phyloP scores from a whole-genome alignment of 2,329 filamentous ascomycete species.

The Fusarium sp. region DNA sequence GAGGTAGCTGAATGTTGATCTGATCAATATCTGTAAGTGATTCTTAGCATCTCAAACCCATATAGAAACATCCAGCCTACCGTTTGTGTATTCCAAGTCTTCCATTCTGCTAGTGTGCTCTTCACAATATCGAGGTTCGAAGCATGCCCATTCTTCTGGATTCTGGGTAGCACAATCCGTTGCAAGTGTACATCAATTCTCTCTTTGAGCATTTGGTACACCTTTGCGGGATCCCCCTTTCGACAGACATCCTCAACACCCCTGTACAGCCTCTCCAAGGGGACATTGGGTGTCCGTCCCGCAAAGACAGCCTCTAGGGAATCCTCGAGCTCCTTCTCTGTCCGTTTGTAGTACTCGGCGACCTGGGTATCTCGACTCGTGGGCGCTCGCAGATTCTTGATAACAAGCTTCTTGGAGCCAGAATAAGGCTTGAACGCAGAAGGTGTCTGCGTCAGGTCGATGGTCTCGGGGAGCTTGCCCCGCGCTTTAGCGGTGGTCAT shows the following conservation, averaged over 20 bases:
- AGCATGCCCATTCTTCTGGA: constrained; percentile 58
- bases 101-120: constrained; percentile 68
- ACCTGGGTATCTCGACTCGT: constrained; percentile 67
- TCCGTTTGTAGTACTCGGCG: constrained; percentile 79
- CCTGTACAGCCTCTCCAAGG: constrained; percentile 89
- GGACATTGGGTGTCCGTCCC: constrained; percentile 67
- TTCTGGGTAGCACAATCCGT: constrained; percentile 62
- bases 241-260: constrained; percentile 92
- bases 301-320: constrained; percentile 79
- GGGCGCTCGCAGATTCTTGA: constrained; percentile 84
- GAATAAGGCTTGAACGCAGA: constrained; percentile 73
- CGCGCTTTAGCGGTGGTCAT: constrained; percentile 50
- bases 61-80: constrained; percentile 53
- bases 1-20: constrained; percentile 92
- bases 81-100: constrained; percentile 78
- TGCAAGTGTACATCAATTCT: constrained; percentile 75
- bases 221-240: constrained; percentile 72
- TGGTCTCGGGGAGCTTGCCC: constrained; percentile 51
- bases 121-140: constrained; percentile 71
- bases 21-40: constrained; percentile 69
- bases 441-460: constrained; percentile 47
- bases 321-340: constrained; percentile 75
- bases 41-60: constrained; percentile 3
- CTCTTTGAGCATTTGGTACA: constrained; percentile 72
- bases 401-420: constrained; percentile 85